Conservation (phyloP, 1,139 yeast genomes). For the Hansenula lynferdii region DNA sequence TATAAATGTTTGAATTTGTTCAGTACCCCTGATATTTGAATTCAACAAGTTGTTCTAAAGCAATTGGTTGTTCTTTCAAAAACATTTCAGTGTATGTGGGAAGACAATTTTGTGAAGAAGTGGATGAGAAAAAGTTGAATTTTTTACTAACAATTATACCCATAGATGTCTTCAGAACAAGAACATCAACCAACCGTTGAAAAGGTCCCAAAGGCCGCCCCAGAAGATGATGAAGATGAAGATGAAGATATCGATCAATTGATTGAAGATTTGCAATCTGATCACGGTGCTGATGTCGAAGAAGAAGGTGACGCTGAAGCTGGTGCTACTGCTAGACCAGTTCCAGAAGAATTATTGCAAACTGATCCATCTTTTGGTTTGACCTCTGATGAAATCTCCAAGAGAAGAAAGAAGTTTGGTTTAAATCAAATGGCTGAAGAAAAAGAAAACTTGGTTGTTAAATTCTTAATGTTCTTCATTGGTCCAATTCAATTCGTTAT, state of each 20-base stretch:
- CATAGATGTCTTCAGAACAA: constrained; percentile 9
- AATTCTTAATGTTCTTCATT: constrained; percentile 88
- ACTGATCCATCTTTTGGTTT: constrained; percentile 85
- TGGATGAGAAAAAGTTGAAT: no score
- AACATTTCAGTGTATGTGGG: no score
- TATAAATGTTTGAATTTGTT: no score
- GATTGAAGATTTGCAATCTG: constrained; percentile 84
- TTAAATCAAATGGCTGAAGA: constrained; percentile 94
- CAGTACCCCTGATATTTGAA: no score
- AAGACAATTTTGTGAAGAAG: no score
- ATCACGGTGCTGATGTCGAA: constrained; percentile 59
- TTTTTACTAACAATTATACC: constrained; percentile 3
- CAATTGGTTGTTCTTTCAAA: no score
- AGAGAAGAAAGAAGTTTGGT: constrained; percentile 93
- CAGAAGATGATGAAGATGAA: constrained; percentile 42
- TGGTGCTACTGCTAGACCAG: constrained; percentile 49
- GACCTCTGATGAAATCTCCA: constrained; percentile 71
- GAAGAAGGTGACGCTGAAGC: constrained; percentile 32
- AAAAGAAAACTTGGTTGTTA: constrained; percentile 73
- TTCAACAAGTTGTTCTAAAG: no score
- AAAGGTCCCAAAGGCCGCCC: constrained; percentile 28
- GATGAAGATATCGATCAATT: constrained; percentile 88
- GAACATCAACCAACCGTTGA: constrained; percentile 32
- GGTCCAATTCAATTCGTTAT: constrained; percentile 99
- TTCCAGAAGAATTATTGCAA: constrained; percentile 85